Evolutionary conservation across 2,329 filamentous ascomycete genomes (phyloP), one percentile per base, ranked within the genome.

Genomic region (Colletotrichum abscissum): DNA sequence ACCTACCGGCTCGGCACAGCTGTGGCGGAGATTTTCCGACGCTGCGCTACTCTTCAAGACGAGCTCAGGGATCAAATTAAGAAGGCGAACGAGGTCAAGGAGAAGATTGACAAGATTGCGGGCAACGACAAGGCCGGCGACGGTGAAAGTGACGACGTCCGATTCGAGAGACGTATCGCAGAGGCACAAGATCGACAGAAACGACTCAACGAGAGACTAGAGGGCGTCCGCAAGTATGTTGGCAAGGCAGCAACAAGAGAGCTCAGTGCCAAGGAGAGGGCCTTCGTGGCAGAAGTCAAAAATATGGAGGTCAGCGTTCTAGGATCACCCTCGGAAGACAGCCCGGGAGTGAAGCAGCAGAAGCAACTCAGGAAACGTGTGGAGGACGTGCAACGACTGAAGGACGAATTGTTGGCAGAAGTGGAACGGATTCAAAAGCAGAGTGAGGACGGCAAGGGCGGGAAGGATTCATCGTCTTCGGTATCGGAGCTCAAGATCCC

Each of bases 1-100:
- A 94, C 92, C 0, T 87, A 92, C 76, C 87, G 86, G 12, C 86
- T 95, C 12, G 92, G 93, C 19, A 84, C 89, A 56, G 93, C 92
- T 1, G 93, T 92, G 1, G 90, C 93, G 1, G 92, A 95, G 77
- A 85, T 95, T 6, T 95, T 95, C 82, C 87, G 91, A 30, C 88
- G 91, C 67, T 94, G 93, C 74, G 89, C 93, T 76, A 87, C 90
- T 58, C 86, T 95, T 30, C 91, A 92, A 77, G 84, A 86, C 22
- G 93, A 95, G 78, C 86, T 95, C 55, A 86, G 85, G 75, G 89
- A 91, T 74, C 93, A 95, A 79, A 88, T 95, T 28, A 84, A 84
- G 74, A 91, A 92, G 76, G 91, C 90, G 33, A 89, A 90, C 67
- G 89, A 93, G 77, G 88, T 94, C 54, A 90, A 90, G 78, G 84